phyloP scores from a whole-genome alignment of 306 rosid genomes.

The Sphenostylis stenocarpa region DNA sequence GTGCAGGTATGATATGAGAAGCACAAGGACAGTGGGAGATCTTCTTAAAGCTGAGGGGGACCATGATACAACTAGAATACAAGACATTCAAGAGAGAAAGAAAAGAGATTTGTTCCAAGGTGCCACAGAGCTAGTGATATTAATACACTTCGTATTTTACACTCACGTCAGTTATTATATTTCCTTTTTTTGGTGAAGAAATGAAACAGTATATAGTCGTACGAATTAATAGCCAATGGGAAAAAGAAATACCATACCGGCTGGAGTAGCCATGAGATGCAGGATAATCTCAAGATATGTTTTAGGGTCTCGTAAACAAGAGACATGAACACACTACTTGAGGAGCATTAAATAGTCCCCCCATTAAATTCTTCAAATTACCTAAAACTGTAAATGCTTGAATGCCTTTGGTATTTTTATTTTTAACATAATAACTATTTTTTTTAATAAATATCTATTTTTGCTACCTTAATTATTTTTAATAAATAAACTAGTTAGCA shows the following conservation, averaged over 20 bases:
- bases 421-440: not conserved
- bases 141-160: conserved; percentile 1
- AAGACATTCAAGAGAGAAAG: conserved; percentile 5
- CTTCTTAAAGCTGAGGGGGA: not conserved
- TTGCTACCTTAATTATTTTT: not conserved
- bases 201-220: conserved; percentile 1
- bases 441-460: not conserved
- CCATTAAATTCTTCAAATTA: not conserved
- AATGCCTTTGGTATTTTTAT: not conserved
- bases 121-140: not conserved
- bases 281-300: not conserved
- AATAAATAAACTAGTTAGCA: not conserved
- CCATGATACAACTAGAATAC: not conserved
- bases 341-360: not conserved
- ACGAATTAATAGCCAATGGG: not conserved
- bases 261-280: conserved; percentile 3
- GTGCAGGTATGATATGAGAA: not conserved
- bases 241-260: not conserved
- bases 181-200: not conserved
- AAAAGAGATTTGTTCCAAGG: not conserved
- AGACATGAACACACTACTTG: not conserved
- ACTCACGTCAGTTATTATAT: not conserved
- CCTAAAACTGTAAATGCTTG: not conserved
- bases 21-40: not conserved
- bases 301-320: not conserved